These are phyloP conservation scores for Microcos paniculata DNA, from an alignment of 345 rosid genomes.

Conservation along the genomic window DNA sequence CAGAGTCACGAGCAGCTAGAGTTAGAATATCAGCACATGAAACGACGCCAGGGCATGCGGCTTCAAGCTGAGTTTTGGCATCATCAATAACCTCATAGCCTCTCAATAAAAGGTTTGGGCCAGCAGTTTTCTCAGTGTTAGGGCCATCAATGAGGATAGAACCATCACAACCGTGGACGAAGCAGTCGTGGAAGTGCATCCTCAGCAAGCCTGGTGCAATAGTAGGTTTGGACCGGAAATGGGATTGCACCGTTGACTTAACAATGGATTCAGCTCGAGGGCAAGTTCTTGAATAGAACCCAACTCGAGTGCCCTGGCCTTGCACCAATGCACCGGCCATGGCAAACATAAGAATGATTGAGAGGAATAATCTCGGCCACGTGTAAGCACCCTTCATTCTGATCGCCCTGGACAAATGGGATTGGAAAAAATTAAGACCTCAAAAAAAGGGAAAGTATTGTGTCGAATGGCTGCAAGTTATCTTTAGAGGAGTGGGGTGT, in stretches of 20 bases:
- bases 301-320: constrained; percentile 29
- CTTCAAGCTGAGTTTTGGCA: constrained; percentile 47
- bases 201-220: constrained; percentile 47
- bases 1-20: constrained; percentile 54
- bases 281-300: constrained; percentile 39
- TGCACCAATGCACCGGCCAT: constrained; percentile 13
- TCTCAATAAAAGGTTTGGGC: constrained; percentile 36
- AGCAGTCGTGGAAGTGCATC: constrained; percentile 65
- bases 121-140: constrained; percentile 44
- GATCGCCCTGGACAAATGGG: background rate
- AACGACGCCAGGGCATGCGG: constrained; percentile 44
- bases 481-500: background rate
- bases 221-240: constrained; percentile 25
- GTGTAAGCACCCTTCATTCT: background rate
- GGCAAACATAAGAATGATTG: constrained; percentile 6
- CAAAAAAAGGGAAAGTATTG: background rate
- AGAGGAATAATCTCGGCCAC: background rate
- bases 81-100: constrained; percentile 48
- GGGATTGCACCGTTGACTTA: constrained; percentile 29
- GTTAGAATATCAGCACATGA: constrained; percentile 63
- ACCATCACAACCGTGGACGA: constrained; percentile 49
- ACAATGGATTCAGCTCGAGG: constrained; percentile 49
- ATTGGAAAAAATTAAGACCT: background rate
- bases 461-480: background rate
- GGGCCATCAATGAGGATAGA: constrained; percentile 49